Percentiles rank a stretch among this genome's conserved stretches.
Evolutionary conservation across 257 asterid genomes (phyloP).

Genomic region (Plantago major): DNA sequence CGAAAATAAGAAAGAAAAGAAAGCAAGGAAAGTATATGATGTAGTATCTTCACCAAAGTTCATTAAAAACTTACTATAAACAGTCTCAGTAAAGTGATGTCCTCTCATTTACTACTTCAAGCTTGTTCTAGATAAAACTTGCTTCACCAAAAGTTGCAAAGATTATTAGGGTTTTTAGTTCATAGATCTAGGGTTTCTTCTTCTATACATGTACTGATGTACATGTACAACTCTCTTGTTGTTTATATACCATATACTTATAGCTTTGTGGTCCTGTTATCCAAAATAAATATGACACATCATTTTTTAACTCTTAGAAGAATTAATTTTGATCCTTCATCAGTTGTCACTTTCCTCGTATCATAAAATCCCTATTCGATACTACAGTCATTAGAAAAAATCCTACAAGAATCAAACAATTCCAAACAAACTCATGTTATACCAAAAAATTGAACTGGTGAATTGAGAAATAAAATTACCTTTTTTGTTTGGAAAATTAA

Average conservation of each 20-base stretch:
- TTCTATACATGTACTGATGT: not conserved
- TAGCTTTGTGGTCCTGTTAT: constrained; percentile 23
- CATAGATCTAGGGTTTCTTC: constrained; percentile 39
- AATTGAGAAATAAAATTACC: constrained; percentile 9
- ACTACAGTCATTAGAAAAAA: not conserved
- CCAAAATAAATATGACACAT: constrained; percentile 3
- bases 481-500: not conserved
- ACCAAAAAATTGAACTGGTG: too few relatives aligned
- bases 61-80: not conserved
- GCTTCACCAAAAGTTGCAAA: constrained; percentile 16
- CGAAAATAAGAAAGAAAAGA: not conserved
- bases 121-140: constrained; percentile 1
- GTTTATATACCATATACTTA: not conserved
- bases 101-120: not conserved
- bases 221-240: not conserved
- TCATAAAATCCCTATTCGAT: too few relatives aligned
- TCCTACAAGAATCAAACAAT: not conserved
- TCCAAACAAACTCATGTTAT: not conserved
- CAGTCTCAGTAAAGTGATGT: not conserved
- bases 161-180: constrained; percentile 34
- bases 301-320: not conserved
- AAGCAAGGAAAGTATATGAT: too few relatives aligned
- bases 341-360: constrained; percentile 8
- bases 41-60: not conserved
- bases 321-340: not conserved